phyloP scores from a whole-genome alignment of 2,329 filamentous ascomycete species.

The Chrysoporthe deuterocubensis region DNA sequence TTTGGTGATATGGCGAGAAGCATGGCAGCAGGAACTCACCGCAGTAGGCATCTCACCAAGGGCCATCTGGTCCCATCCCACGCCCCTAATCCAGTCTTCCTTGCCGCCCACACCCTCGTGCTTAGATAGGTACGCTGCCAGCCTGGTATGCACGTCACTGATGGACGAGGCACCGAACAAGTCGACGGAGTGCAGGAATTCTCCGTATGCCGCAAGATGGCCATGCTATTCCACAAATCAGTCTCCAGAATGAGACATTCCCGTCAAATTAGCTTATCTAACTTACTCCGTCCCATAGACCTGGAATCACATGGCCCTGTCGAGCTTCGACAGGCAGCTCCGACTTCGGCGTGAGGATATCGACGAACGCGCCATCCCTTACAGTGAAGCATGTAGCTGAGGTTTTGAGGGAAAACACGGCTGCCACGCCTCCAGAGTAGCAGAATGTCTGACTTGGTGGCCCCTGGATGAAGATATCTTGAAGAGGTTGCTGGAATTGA shows the following conservation, averaged over 20 bases:
- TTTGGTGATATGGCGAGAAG: conserved; percentile 17
- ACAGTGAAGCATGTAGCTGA: conserved; percentile 61
- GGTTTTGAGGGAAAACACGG: conserved; percentile 43
- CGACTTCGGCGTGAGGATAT: conserved; percentile 44
- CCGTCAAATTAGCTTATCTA: background rate
- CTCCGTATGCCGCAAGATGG: conserved; percentile 67
- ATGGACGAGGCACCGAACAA: conserved; percentile 63
- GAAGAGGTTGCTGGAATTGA: conserved; percentile 23
- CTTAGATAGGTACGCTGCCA: conserved; percentile 54
- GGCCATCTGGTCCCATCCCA: conserved; percentile 72
- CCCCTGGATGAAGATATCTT: conserved; percentile 16
- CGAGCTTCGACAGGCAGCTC: conserved; percentile 39
- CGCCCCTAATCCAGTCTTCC: conserved; percentile 66
- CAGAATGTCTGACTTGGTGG: conserved; percentile 41
- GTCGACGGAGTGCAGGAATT: conserved; percentile 68
- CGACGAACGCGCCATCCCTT: conserved; percentile 52
- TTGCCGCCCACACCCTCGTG: conserved; percentile 57
- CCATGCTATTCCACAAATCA: conserved; percentile 50
- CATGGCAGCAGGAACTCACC: conserved; percentile 42
- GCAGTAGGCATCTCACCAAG: conserved; percentile 69
- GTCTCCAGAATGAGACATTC: background rate
- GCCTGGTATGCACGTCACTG: conserved; percentile 55
- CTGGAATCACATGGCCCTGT: conserved; percentile 64
- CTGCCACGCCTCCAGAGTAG: conserved; percentile 48
- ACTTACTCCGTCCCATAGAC: conserved; percentile 66